phyloP scores from a whole-genome alignment of 73 alveolate species.

The Paraurostyla sp. region DNA sequence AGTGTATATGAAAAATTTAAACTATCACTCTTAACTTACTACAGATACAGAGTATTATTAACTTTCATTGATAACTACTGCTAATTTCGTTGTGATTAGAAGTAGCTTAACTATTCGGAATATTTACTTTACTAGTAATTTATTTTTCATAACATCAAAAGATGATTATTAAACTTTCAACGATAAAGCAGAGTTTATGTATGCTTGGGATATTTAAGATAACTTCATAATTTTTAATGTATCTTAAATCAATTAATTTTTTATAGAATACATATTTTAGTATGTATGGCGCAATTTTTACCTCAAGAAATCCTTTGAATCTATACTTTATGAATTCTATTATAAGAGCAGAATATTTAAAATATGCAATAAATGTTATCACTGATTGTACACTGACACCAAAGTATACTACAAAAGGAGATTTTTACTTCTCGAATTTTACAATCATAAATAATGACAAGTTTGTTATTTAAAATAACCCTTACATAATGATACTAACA shows the following conservation, averaged over 20 bases:
- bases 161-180: neutral
- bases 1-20: too few relatives aligned
- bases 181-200: neutral
- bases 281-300: neutral
- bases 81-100: too few relatives aligned
- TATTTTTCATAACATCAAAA: too few relatives aligned
- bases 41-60: too few relatives aligned
- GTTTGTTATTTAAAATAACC: too few relatives aligned
- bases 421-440: neutral
- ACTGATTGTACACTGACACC: neutral
- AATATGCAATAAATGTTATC: neutral
- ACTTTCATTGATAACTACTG: too few relatives aligned
- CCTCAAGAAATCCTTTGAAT: neutral
- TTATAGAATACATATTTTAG: neutral
- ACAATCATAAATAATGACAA: too few relatives aligned
- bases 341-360: neutral
- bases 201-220: neutral
- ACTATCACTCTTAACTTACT: too few relatives aligned
- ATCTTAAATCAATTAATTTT: neutral
- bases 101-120: neutral
- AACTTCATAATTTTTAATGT: neutral
- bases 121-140: neutral
- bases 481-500: neutral
- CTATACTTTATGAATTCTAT: neutral
- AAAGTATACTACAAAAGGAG: neutral